Evolutionary conservation across 345 rosid genomes (phyloP), one percentile per base, ranked within the genome.

Genomic region (Citrus australasica): DNA sequence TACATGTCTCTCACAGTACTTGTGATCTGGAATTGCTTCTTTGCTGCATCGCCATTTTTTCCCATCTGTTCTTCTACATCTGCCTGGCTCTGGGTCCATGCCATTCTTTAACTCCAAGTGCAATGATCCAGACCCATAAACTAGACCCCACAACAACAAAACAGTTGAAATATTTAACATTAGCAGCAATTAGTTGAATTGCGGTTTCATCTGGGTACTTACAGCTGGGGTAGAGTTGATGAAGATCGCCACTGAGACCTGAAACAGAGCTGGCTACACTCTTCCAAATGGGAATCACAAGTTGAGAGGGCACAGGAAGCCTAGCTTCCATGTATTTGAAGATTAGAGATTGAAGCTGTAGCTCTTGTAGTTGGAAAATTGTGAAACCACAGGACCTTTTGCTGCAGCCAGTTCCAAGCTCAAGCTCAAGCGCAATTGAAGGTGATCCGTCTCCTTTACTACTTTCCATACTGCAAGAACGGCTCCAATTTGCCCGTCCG

Each of bases 11-110:
- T 86, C 85, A 33, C 93, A 89, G 80, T 88, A 89, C 75, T 88
- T 89, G 67, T 86, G 85, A 40, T 85, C 74, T 0, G 83, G 82
- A 2, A 86, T 73, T 10, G 86, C 87, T 40, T 86, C 89, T 67
- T 79, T 87, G 82, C 89, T 81, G 27, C 93, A 89, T 66, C 91
- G 84, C 93, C 91, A 88, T 82, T 87, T 89, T 74, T 88, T 89
- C 55, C 93, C 91, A 62, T 88, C 89, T 7, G 93, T 89, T 81
- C 93, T 81, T 76, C 84, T 82, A 28, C 93, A 89, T 73, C 91
- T 86, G 55, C 91, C 84, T 2, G 91, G 87, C 72, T 89, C 90
- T 14, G 82, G 67, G 55, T 87, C 92, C 66, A 71, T 7, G 13
- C 86, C 88, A 7, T 70, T 81, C 79, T 63, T 82, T 6, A 71